Base-by-base conservation (phyloP, 2,329 filamentous ascomycete species). In the Fusarium penzigii region DNA sequence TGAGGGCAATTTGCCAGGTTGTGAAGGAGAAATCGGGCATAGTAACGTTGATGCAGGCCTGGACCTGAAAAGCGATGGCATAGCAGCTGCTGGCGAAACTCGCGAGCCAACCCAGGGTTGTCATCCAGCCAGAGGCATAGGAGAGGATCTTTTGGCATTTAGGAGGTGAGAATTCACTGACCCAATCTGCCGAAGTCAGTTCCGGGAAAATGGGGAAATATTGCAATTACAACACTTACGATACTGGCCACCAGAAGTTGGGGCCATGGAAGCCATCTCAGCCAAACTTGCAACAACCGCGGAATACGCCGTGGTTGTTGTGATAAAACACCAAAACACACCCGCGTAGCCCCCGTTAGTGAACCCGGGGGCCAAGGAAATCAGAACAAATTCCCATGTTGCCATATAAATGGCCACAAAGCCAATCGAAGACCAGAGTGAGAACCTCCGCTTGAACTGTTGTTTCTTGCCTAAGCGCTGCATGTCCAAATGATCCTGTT, bases 351-450 rank as follows among this genome's bases (percentile, higher is more conserved):
- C 55, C 5, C 55, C 54, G 1, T 57, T 57, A 0, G 54, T 57
- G 5, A 57, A 57, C 0, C 54, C 55, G 1, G 55, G 55, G 17
- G 55, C 50, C 1, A 57, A 43, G 9, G 55, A 54, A 11, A 57
- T 57, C 4, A 57, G n/a, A 6, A 57, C 54, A 1, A 57, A 57
- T 34, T 57, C 55, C 55, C 55, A 57, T 0, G 55, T 57, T 1
- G 55, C 55, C 55, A 57, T 57, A n/a, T 57, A 57, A 10, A 57
- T 57, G 3, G 54, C 55, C 0, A 57, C 55, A 2, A 57, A 57
- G 2, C 55, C 55, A 17, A 57, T 57, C 13, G 55, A 57, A 12
- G 55, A 57, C 54, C 55, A 57, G 0, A 57, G 46, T 1, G 55
- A 57, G 13, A 57, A 57, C 0, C 39, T 57, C 0, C 55, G 50